Percentiles rank a stretch among this genome's conserved stretches.
Evolutionary conservation across 495 filamentous ascomycete species (phyloP).

Genomic region (Aspergillus steynii): DNA sequence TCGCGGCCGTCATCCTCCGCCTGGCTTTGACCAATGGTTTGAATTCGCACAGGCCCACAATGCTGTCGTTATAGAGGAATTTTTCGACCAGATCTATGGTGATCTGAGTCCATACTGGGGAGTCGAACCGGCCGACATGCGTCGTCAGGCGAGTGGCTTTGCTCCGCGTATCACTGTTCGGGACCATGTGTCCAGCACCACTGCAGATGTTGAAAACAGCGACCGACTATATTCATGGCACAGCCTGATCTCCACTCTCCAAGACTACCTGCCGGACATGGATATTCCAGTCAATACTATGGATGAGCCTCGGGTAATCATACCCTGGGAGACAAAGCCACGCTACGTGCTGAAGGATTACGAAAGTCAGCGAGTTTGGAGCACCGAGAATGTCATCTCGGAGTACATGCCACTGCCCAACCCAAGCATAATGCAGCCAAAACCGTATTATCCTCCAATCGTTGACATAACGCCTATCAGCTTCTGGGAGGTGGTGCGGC

Average conservation of each 20-base stretch:
- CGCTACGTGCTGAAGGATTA: slow-evolving; percentile 53
- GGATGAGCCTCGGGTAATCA: slow-evolving; percentile 66
- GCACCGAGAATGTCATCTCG: slow-evolving; percentile 24
- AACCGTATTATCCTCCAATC: slow-evolving; percentile 7
- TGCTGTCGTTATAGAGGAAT: slow-evolving; percentile 56
- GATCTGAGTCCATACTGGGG: slow-evolving; percentile 67
- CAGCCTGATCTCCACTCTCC: slow-evolving; percentile 55
- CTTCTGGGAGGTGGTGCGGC: slow-evolving; percentile 57
- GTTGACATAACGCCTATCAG: slow-evolving; percentile 8
- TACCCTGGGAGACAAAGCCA: slow-evolving; percentile 67
- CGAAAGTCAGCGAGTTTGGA: slow-evolving; percentile 1
- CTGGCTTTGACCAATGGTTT: slow-evolving; percentile 67
- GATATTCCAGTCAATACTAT: slow-evolving; percentile 66
- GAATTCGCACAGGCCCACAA: slow-evolving; percentile 56
- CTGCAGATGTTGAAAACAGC: not conserved
- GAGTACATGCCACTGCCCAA: slow-evolving; percentile 24
- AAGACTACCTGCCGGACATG: slow-evolving; percentile 64
- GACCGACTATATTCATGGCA: slow-evolving; percentile 27
- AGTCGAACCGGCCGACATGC: slow-evolving; percentile 45
- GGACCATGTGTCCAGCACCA: slow-evolving; percentile 6
- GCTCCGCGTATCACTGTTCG: slow-evolving; percentile 17
- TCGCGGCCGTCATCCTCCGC: slow-evolving; percentile 49
- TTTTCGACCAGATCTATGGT: slow-evolving; percentile 56
- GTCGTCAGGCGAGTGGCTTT: slow-evolving; percentile 10
- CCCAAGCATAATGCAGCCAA: slow-evolving; percentile 12